Base-by-base conservation (phyloP, 805 yeast species). In the Dipodascopsis uninucleata region DNA sequence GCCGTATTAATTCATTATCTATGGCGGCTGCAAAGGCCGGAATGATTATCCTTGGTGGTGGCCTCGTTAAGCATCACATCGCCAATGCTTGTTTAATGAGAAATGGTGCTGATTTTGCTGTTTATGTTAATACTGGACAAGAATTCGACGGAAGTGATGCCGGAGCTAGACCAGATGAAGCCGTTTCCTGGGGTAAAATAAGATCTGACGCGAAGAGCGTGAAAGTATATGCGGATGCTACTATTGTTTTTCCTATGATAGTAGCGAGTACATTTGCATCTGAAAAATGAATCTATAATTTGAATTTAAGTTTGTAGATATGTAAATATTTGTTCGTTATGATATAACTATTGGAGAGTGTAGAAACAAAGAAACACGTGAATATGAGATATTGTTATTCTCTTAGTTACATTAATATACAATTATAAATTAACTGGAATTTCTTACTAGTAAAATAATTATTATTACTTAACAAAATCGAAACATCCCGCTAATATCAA, bases 101-200 rank as follows among this genome's bases (percentile, higher is more conserved):
- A 73, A 94, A 93, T 60, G 99, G 99, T 60, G 98, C 99, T 18
- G 99, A 93, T 65, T 87, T 82, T 63, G 97, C 98, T 4, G 96
- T 93, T 16, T 93, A 78, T 68, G 90, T 93, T 64, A 93, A 93
- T 68, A 93, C 99, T 12, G 98, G 96, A 36, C 97, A 93, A 69
- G 99, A 93, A 65, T 93, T 88, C 59, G 99, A 93, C 63, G 98
- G 98, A 36, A 86, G 96, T 20, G 98, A 93, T 66, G 97, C 98
- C 8, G 98, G 98, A 55, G 98, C 98, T 4, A 79, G 98, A 64
- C 97, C 97, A 1, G 98, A 93, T 65, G 99, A 93, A 70, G 98
- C 98, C 22, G 84, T 93, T 41, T 84, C 95, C 31, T 93, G 99
- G 99, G 99, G 99, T 54, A 93, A 93, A 67, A 93, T 93, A 68